These are phyloP conservation scores for Skeletonema costatum DNA, from an alignment of 108 stramenopile genomes.

Conservation along the genomic window DNA sequence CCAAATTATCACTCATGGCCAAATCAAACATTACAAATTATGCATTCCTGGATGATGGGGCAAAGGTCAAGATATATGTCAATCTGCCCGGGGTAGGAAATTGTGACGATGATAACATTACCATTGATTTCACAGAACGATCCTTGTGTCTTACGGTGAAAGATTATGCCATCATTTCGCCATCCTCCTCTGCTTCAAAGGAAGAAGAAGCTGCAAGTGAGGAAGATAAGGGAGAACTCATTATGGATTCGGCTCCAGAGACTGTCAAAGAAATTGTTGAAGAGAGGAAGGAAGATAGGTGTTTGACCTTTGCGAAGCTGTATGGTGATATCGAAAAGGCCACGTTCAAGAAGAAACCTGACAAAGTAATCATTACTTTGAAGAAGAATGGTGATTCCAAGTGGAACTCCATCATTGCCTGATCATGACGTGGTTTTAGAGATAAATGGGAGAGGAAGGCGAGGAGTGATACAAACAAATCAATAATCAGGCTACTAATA, in stretches of 20 bases:
- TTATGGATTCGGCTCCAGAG: neutral
- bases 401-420: constrained; percentile 65
- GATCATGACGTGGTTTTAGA: neutral
- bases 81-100: constrained; percentile 67
- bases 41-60: constrained; percentile 75
- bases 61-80: constrained; percentile 77
- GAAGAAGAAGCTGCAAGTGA: neutral
- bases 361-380: constrained; percentile 69
- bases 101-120: constrained; percentile 55
- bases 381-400: constrained; percentile 55
- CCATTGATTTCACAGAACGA: constrained; percentile 56
- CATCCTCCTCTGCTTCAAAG: neutral
- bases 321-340: constrained; percentile 64
- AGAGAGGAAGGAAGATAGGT: constrained; percentile 39
- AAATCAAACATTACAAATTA: constrained; percentile 87
- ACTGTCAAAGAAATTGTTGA: neutral
- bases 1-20: constrained; percentile 28
- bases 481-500: neutral
- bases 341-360: constrained; percentile 60
- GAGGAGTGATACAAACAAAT: neutral
- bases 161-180: constrained; percentile 39
- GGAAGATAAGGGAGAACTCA: constrained; percentile 10
- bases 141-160: constrained; percentile 65
- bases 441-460: neutral
- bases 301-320: constrained; percentile 68